Percentiles rank a stretch among this genome's conserved stretches.
Evolutionary conservation across 768 basidiomycete species (phyloP).

Genomic region (Lactarius pseudohatsudake): DNA sequence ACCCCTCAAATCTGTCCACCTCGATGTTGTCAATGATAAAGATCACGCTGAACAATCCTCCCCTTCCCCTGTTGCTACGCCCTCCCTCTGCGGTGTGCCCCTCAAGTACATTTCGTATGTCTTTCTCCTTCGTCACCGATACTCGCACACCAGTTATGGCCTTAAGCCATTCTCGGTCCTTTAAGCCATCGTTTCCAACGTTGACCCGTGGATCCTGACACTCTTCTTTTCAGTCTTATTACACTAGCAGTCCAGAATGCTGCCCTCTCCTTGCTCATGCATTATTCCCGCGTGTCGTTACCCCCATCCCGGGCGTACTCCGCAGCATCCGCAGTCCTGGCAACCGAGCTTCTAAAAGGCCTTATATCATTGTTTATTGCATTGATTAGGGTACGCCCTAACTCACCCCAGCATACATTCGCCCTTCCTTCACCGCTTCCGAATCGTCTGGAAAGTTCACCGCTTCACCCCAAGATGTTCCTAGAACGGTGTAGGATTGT

Average conservation of each 20-base stretch:
- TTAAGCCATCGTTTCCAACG: neutral
- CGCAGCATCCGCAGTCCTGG: conserved; percentile 89
- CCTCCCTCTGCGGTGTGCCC: conserved; percentile 66
- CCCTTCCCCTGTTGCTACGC: conserved; percentile 41
- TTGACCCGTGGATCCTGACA: neutral
- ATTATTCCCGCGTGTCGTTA: conserved; percentile 86
- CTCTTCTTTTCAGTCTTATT: conserved; percentile 52
- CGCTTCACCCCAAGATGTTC: conserved; percentile 38
- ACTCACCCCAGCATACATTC: conserved; percentile 35
- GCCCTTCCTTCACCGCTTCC: conserved; percentile 27
- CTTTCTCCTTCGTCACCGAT: neutral
- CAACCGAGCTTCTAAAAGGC: conserved; percentile 94
- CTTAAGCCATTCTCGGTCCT: neutral
- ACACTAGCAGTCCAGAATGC: conserved; percentile 94
- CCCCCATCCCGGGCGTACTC: conserved; percentile 79
- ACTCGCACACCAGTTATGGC: neutral
- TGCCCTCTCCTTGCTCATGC: conserved; percentile 89
- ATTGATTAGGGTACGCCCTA: conserved; percentile 56
- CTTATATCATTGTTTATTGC: conserved; percentile 85
- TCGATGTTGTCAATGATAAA: conserved; percentile 15
- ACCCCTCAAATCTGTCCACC: conserved; percentile 14
- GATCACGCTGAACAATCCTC: conserved; percentile 29
- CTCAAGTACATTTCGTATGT: conserved; percentile 81
- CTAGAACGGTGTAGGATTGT: conserved; percentile 55
- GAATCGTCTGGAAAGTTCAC: conserved; percentile 36